phyloP scores from a whole-genome alignment of 352 stramenopile species.

The Plasmopara viticola region DNA sequence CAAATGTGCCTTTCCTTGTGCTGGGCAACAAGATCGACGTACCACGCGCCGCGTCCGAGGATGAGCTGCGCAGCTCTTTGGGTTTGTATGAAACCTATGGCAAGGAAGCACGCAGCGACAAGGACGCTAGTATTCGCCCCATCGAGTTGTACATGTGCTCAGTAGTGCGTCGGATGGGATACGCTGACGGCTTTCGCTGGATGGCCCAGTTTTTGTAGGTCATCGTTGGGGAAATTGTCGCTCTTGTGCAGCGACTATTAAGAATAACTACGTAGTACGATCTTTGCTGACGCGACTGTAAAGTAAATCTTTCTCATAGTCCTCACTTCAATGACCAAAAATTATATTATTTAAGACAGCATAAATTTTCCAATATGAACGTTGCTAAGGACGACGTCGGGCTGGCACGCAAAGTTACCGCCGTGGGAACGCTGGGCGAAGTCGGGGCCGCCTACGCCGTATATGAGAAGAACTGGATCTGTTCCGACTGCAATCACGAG shows the following conservation, averaged over 20 bases:
- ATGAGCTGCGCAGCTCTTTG: conserved; percentile 95
- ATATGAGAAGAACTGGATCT: conserved; percentile 88
- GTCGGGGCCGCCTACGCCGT: conserved; percentile 84
- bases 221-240: conserved; percentile 9
- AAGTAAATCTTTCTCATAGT: too few species aligned
- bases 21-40: conserved; percentile 99
- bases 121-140: conserved; percentile 86
- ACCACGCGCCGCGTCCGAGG: conserved; percentile 93
- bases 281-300: too few species aligned
- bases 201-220: conserved; percentile 87
- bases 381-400: conserved; percentile 4
- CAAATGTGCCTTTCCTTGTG: conserved; percentile 98
- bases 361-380: conserved; percentile 6
- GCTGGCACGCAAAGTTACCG: conserved; percentile 56
- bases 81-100: conserved; percentile 98
- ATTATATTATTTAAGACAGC: not conserved
- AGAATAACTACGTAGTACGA: too few species aligned
- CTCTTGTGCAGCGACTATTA: not conserved
- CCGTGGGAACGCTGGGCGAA: conserved; percentile 75
- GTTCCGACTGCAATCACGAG: conserved; percentile 70
- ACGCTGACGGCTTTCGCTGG: conserved; percentile 93
- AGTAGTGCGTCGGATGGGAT: conserved; percentile 97
- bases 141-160: conserved; percentile 99
- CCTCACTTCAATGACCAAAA: conserved; percentile 11
- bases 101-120: conserved; percentile 92